Conservation (phyloP, 2,329 filamentous ascomycete species). For the Talaromyces rugulosus region DNA sequence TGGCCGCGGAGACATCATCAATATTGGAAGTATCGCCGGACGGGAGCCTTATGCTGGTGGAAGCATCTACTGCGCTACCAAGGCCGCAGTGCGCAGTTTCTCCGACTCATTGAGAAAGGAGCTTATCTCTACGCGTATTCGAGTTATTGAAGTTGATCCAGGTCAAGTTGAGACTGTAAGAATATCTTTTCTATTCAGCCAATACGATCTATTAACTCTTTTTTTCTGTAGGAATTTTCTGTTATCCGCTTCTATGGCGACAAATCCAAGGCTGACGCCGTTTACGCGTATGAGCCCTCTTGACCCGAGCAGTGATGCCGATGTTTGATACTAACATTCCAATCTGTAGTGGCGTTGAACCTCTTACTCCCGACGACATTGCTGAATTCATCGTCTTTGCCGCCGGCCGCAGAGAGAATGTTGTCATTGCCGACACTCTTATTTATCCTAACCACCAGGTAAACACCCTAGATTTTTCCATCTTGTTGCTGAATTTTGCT, state of each 20-base stretch:
- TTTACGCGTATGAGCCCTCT: constrained; percentile 65
- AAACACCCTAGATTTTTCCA: constrained; percentile 15
- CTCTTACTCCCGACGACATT: constrained; percentile 84
- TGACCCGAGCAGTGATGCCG: not conserved
- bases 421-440: constrained; percentile 82
- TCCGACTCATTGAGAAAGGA: constrained; percentile 79
- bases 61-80: constrained; percentile 88
- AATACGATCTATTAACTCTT: not conserved
- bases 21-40: constrained; percentile 88
- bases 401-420: constrained; percentile 79
- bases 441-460: constrained; percentile 90
- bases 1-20: constrained; percentile 89
- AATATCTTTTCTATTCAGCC: constrained; percentile 4
- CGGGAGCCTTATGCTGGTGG: constrained; percentile 81
- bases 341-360: constrained; percentile 62
- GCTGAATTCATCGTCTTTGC: constrained; percentile 87
- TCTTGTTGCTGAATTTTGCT: not conserved
- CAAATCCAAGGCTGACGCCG: constrained; percentile 81
- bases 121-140: constrained; percentile 72
- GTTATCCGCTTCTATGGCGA: constrained; percentile 85
- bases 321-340: not conserved
- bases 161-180: constrained; percentile 84
- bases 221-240: constrained; percentile 65
- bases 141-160: constrained; percentile 84
- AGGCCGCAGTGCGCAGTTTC: constrained; percentile 81